Evolutionary conservation across 2,329 filamentous ascomycete genomes (phyloP).

Genomic region (Mycosphaerelloides madeirae): DNA sequence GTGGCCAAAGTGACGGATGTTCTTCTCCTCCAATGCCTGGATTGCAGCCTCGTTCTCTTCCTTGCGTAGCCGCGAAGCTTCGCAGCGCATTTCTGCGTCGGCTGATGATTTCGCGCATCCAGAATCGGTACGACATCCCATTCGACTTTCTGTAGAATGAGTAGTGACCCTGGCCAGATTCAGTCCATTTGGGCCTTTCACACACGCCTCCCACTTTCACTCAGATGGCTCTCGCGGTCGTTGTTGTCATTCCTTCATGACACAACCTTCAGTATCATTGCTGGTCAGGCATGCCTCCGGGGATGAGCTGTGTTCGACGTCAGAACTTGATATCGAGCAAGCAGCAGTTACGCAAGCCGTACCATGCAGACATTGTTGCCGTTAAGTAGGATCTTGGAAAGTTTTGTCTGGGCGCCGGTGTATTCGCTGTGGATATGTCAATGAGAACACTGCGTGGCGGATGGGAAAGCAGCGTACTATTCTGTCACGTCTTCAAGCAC

Average conservation of each 20-base stretch:
- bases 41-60: no score
- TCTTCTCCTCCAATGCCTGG: no score
- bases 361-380: constrained; percentile 99
- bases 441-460: not conserved
- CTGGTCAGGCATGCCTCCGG: constrained; percentile 9
- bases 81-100: no score
- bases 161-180: not conserved
- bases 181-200: not conserved
- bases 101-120: no score
- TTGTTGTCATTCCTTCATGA: no score
- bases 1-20: no score
- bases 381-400: constrained; percentile 91
- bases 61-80: no score
- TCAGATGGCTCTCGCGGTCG: not conserved
- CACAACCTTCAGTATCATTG: not conserved
- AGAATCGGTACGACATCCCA: no score
- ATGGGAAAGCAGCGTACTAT: constrained; percentile 56
- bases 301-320: constrained; percentile 4
- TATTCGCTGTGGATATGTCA: constrained; percentile 64
- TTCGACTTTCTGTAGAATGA: no score
- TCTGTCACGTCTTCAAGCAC: constrained; percentile 96
- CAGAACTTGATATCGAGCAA: not conserved
- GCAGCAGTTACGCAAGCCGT: constrained; percentile 36
- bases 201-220: not conserved
- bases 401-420: constrained; percentile 74